phyloP scores from a whole-genome alignment of 345 rosid species.

The Adansonia digitata region DNA sequence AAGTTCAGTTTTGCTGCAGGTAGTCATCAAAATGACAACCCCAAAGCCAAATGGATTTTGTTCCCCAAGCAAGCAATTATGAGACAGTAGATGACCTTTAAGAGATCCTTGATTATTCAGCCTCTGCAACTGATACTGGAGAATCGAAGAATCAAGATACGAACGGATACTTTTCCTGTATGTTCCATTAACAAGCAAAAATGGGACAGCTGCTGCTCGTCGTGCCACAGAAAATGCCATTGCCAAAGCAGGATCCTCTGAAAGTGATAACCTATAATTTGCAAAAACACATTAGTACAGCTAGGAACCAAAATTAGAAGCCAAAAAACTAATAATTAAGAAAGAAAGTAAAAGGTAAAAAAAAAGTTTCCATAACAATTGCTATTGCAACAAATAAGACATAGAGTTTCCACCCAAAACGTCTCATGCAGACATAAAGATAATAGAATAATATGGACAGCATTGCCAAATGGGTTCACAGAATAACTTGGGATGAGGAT shows the following conservation, averaged over 20 bases:
- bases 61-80: not conserved
- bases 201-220: slow-evolving; percentile 94
- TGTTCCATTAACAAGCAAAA: slow-evolving; percentile 96
- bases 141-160: slow-evolving; percentile 88
- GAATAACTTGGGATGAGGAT: not conserved
- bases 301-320: slow-evolving; percentile 6
- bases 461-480: not conserved
- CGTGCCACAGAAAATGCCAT: slow-evolving; percentile 98
- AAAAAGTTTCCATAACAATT: slow-evolving; percentile 3
- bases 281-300: slow-evolving; percentile 15
- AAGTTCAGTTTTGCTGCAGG: not conserved
- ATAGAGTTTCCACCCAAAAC: not conserved
- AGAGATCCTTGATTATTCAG: slow-evolving; percentile 68
- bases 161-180: slow-evolving; percentile 86
- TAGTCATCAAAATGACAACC: not conserved
- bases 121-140: slow-evolving; percentile 88
- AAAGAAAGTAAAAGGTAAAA: not conserved
- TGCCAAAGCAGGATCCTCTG: slow-evolving; percentile 97
- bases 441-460: not conserved
- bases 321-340: not conserved
- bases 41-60: not conserved
- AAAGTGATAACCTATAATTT: slow-evolving; percentile 68
- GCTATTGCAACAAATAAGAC: not conserved
- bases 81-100: slow-evolving; percentile 52
- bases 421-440: not conserved